Base-by-base conservation (phyloP, 192 early-diverging fungal species). In the Umbelopsis isabellina region DNA sequence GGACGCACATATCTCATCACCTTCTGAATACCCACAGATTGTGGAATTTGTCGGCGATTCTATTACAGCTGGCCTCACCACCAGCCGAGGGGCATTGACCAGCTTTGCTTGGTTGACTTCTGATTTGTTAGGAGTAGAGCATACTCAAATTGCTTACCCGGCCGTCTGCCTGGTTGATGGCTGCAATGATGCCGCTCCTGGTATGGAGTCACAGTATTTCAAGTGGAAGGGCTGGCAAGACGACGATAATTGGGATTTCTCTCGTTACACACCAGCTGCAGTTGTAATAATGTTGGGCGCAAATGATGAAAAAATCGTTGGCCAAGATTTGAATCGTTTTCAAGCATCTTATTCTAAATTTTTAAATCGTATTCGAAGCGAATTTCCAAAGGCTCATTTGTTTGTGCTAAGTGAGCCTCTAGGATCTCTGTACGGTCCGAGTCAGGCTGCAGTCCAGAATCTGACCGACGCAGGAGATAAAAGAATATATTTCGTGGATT, bases 31-130 rank as follows among this genome's bases (percentile, higher is more conserved):
- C 13, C 53, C 2, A 3, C n/a, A 45, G 23, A 49, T 71, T n/a
- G 52, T 75, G 0, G 74, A 75, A 44, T 75, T 75, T 45, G 50
- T 75, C 13, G 74, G 74, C 1, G 69, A 75, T 52, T 69, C 70
- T 33, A 65, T 71, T 16, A 71, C 65, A 3, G 33, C 67, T 1
- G 69, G 69, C 22, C 27, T 65, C 22, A 46, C 37, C 12, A 71
- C 74, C 46, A 67, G 49, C 21, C 65, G 66, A 20, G 50, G 65
- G 4, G 23, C 67, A 30, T 58, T 71, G 44, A 71, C 69, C 33
- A 71, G 74, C 65, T 75, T 55, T 49, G 61, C 74, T 46, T 75
- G 66, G 69, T 18, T 75, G 15, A 50, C 65, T 16, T 48, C 49
- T 53, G 50, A 70, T 12, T 44, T 61, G 25, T 30, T 75, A 27